Evolutionary conservation across 2,329 filamentous ascomycete genomes (phyloP).

Genomic region (Lizonia empirigonia): DNA sequence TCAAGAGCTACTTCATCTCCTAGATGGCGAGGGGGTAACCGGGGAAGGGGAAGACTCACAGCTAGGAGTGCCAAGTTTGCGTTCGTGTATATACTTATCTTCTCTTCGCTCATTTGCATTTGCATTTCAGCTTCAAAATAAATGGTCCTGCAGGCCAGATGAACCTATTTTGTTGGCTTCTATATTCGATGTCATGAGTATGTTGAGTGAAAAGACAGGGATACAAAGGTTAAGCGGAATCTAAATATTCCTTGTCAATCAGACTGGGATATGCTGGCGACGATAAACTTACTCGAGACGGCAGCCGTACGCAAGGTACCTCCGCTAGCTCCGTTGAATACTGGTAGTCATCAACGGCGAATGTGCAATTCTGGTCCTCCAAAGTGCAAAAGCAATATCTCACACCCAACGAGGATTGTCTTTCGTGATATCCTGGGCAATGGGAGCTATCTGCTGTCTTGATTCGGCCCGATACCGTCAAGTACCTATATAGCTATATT

Average conservation of each 20-base stretch:
- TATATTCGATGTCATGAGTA: too few relatives aligned
- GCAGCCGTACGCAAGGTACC: not conserved
- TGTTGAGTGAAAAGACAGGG: too few relatives aligned
- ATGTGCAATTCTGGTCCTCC: not conserved
- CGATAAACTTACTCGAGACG: too few relatives aligned
- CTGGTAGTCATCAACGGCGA: not conserved
- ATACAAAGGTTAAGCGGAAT: not conserved
- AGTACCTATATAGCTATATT: constrained; percentile 1
- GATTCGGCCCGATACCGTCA: constrained; percentile 14
- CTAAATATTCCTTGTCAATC: too few relatives aligned
- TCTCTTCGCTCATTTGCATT: not conserved
- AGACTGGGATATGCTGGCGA: too few relatives aligned
- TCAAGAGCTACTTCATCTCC: constrained; percentile 43
- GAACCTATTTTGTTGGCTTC: too few relatives aligned
- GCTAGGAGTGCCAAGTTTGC: not conserved
- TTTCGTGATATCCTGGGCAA: not conserved
- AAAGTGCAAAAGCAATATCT: not conserved
- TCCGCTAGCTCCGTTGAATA: constrained; percentile 1
- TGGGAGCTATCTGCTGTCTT: constrained; percentile 4
- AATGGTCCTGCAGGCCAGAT: not conserved
- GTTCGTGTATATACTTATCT: constrained; percentile 7
- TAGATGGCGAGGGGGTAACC: not conserved
- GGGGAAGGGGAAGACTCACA: too few relatives aligned
- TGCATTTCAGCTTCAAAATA: not conserved
- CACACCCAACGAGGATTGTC: not conserved